Evolutionary conservation across 164 flowering plant species (phyloP), one percentile per base, ranked within the genome.

Genomic region (Akebia trifoliata): DNA sequence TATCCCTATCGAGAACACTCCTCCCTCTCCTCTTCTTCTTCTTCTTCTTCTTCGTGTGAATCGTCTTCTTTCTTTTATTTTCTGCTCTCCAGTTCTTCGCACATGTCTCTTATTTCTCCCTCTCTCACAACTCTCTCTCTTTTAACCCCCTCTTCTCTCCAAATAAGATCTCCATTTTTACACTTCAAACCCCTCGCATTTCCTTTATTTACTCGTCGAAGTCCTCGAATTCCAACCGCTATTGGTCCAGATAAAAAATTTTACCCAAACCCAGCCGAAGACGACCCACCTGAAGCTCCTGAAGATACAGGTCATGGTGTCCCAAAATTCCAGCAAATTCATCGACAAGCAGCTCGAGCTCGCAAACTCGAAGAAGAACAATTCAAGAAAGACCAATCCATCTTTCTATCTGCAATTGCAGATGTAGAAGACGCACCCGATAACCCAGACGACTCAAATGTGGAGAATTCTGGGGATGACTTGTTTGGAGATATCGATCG

Each of bases 271-370:
- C 87, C 99, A 0, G 37, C 87, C 0, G 95, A 82, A 39, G 82
- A 85, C 53, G 96, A 93, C 74, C 99, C 97, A 4, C 97, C 97
- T 0, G 99, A 93, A 62, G 90, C 92, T 10, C 79, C 85, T 0
- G 99, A 93, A 46, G 97, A 90, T 59, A 54, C 88, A 8, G 76
- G 50, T 17, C 98, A 89, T 31, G 98, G 98, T 0, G 76, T 93
- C 15, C 76, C 82, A 46, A 85, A 74, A 60, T 85, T 85, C 69
- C 72, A 82, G 62, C 97, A 87, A 47, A 80, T 93, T 34, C 66
- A 81, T 11, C 95, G 84, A 39, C 85, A 78, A 22, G 94, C 96
- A 4, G 71, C 88, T 14, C 83, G 86, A 0, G 92, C 88, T 4
- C 71, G 94, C 6, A 79, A 78, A 64, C 64, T 55, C 38, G 67